phyloP scores from a whole-genome alignment of 805 yeast genomes.

The Clavispora carvajalis region DNA sequence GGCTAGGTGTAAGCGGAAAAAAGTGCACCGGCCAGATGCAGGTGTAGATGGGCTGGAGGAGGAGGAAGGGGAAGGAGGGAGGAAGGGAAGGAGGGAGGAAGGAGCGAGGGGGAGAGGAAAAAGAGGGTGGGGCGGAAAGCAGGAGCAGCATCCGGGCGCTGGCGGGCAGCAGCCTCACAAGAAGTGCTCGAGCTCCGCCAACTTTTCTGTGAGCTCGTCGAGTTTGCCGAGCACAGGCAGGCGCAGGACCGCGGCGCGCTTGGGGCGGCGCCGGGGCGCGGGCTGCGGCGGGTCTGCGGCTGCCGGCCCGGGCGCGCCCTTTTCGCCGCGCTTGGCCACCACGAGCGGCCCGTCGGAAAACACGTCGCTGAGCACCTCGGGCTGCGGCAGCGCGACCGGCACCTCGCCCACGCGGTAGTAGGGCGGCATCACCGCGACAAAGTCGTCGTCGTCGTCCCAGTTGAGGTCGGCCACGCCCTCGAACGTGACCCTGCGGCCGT shows the following conservation, averaged over 20 bases:
- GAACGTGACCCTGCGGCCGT: constrained; percentile 28
- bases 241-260: background rate
- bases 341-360: background rate
- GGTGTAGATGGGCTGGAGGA: background rate
- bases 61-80: background rate
- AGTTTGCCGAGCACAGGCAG: constrained; percentile 50
- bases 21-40: constrained; percentile 43
- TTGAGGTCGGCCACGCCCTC: constrained; percentile 29
- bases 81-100: background rate
- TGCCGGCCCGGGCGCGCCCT: too few relatives aligned
- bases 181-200: constrained; percentile 31
- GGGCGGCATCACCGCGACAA: background rate
- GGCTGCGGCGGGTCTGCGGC: too few relatives aligned
- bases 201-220: constrained; percentile 38
- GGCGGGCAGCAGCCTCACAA: constrained; percentile 1
- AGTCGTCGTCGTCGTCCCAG: constrained; percentile 17
- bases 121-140: background rate
- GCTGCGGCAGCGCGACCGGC: constrained; percentile 12
- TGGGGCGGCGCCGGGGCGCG: constrained; percentile 1
- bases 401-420: constrained; percentile 6
- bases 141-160: too few relatives aligned
- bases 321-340: background rate
- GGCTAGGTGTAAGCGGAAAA: background rate
- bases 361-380: constrained; percentile 14
- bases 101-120: background rate